Evolutionary conservation across 768 basidiomycete species (phyloP).

Genomic region (Sporobolomyces roseus): DNA sequence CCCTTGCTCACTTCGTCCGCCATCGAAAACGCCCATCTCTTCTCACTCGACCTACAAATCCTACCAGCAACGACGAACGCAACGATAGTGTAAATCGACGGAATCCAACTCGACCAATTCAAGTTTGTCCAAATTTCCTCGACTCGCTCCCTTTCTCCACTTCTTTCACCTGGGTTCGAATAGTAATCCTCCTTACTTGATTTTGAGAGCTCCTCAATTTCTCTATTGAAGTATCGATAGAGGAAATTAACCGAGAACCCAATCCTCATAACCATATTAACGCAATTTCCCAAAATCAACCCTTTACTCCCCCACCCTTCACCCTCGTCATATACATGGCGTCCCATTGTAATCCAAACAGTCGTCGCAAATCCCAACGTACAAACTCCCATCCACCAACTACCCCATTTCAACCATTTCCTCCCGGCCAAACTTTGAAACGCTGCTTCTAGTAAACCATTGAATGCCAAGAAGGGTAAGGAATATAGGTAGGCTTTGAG

Average conservation of each 20-base stretch:
- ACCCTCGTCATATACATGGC: constrained; percentile 52
- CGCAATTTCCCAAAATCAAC: constrained; percentile 44
- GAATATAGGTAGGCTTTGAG: constrained; percentile 79
- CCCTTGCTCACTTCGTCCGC: constrained; percentile 51
- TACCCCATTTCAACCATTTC: constrained; percentile 63
- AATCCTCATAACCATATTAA: constrained; percentile 43
- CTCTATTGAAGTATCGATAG: not conserved
- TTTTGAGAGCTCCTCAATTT: not conserved
- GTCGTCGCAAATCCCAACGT: constrained; percentile 63
- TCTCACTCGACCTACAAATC: constrained; percentile 71
- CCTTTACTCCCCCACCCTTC: constrained; percentile 57
- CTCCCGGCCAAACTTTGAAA: constrained; percentile 71
- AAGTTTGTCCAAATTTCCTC: not conserved
- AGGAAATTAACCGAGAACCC: constrained; percentile 32
- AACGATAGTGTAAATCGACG: constrained; percentile 1
- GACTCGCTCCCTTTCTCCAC: not conserved
- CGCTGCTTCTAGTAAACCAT: constrained; percentile 89
- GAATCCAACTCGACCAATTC: constrained; percentile 5
- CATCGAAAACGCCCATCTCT: constrained; percentile 50
- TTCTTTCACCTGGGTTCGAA: not conserved
- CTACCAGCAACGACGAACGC: constrained; percentile 49
- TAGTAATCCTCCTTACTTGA: not conserved
- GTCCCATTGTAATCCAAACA: constrained; percentile 45
- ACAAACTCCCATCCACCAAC: constrained; percentile 72
- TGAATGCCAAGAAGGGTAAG: constrained; percentile 81